Conservation (phyloP, 495 filamentous ascomycete species). For the Hypoxylon lienhwacheense region DNA sequence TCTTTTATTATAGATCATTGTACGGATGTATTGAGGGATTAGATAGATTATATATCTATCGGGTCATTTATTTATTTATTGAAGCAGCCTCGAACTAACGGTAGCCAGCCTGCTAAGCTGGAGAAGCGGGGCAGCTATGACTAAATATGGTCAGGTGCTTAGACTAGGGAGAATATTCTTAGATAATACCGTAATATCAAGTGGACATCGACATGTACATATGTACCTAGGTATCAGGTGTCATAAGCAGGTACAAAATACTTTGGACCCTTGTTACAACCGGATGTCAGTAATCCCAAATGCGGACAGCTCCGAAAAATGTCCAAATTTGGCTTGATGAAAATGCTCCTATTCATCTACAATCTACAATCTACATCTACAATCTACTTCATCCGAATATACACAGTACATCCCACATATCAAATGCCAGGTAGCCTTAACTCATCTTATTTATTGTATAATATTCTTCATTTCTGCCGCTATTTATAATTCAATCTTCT, state of each 20-base stretch:
- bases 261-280: no score
- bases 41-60: conserved; percentile 9
- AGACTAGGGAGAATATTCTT: no score
- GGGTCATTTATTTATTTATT: conserved; percentile 2
- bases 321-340: conserved; percentile 23
- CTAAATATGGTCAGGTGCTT: neutral
- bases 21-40: no score
- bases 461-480: neutral
- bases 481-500: neutral
- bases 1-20: no score
- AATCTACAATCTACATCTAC: neutral
- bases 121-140: no score
- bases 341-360: neutral
- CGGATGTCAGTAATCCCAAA: conserved; percentile 12
- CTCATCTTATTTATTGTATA: conserved; percentile 10
- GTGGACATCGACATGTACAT: no score
- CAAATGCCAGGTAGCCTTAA: conserved; percentile 33
- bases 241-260: no score
- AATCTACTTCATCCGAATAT: no score
- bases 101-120: neutral
- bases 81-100: conserved; percentile 13
- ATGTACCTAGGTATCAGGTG: neutral
- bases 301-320: conserved; percentile 32
- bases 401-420: no score
- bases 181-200: no score